Evolutionary conservation across 805 yeast genomes (phyloP).

Genomic region (Saccharomycopsis sp.): DNA sequence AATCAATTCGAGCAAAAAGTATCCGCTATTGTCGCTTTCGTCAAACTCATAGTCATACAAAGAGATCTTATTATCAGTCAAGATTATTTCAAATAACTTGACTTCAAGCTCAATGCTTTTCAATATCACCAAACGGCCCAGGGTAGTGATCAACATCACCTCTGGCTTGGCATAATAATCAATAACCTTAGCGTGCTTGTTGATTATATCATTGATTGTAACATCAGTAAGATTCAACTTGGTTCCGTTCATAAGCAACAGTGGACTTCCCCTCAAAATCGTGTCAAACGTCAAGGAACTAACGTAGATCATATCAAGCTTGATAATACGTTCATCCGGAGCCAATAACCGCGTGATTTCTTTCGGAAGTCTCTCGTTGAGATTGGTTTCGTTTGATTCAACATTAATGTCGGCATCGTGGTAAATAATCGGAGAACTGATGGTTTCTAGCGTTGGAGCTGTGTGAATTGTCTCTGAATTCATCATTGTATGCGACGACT

Average conservation of each 20-base stretch:
- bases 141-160: conserved; percentile 30
- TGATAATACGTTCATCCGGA: conserved; percentile 24
- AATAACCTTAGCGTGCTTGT: conserved; percentile 22
- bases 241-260: conserved; percentile 23
- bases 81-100: conserved; percentile 33
- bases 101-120: conserved; percentile 27
- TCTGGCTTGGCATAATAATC: conserved; percentile 25
- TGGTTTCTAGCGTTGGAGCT: background rate
- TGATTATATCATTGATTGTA: conserved; percentile 30
- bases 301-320: conserved; percentile 23
- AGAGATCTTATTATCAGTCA: conserved; percentile 51
- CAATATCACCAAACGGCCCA: conserved; percentile 30
- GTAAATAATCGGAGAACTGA: conserved; percentile 8
- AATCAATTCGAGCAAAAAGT: conserved; percentile 55
- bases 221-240: conserved; percentile 26
- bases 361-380: conserved; percentile 5
- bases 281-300: conserved; percentile 29
- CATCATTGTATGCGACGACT: background rate
- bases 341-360: conserved; percentile 16
- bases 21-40: conserved; percentile 51
- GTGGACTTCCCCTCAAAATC: conserved; percentile 26
- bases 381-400: background rate
- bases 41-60: conserved; percentile 79
- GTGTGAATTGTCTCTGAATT: background rate
- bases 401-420: conserved; percentile 12